phyloP scores from a whole-genome alignment of 352 stramenopile genomes.

The Pythium rhizo-oryzae region DNA sequence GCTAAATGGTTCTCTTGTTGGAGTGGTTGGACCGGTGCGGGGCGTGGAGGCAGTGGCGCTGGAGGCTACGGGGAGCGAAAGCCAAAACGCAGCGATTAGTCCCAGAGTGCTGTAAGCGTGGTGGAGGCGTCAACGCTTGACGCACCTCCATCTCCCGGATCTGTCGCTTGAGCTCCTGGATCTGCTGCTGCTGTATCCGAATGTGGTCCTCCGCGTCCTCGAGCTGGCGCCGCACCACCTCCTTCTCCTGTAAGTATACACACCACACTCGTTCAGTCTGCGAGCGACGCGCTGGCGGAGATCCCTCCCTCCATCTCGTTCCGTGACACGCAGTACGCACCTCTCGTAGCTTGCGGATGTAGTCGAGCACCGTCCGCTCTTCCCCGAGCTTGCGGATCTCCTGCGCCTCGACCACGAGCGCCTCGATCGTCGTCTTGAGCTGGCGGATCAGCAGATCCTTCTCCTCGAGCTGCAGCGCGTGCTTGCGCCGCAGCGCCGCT shows the following conservation, averaged over 20 bases:
- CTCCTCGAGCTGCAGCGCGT: constrained; percentile 73
- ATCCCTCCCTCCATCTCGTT: neutral
- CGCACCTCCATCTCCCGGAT: constrained; percentile 49
- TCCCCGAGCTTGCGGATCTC: constrained; percentile 82
- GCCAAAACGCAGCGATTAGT: too few relatives aligned
- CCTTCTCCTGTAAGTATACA: constrained; percentile 61
- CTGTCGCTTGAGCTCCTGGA: constrained; percentile 76
- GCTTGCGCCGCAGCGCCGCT: constrained; percentile 20
- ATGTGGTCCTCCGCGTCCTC: constrained; percentile 83
- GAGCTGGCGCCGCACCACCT: constrained; percentile 59
- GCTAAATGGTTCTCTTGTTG: too few relatives aligned
- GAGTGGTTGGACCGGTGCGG: too few relatives aligned
- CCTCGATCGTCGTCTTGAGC: constrained; percentile 80
- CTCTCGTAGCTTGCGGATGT: constrained; percentile 82
- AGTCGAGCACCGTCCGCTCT: constrained; percentile 80
- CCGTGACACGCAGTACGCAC: constrained; percentile 19
- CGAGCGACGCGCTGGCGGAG: neutral
- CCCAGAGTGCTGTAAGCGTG: too few relatives aligned
- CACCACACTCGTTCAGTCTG: neutral
- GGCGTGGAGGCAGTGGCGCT: too few relatives aligned
- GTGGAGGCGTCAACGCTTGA: too few relatives aligned
- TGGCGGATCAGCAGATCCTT: constrained; percentile 83
- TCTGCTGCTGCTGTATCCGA: constrained; percentile 69
- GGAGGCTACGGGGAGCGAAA: too few relatives aligned
- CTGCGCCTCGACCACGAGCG: constrained; percentile 69